Conservation (phyloP, 2,329 filamentous ascomycete species). For the Alternaria sp. region DNA sequence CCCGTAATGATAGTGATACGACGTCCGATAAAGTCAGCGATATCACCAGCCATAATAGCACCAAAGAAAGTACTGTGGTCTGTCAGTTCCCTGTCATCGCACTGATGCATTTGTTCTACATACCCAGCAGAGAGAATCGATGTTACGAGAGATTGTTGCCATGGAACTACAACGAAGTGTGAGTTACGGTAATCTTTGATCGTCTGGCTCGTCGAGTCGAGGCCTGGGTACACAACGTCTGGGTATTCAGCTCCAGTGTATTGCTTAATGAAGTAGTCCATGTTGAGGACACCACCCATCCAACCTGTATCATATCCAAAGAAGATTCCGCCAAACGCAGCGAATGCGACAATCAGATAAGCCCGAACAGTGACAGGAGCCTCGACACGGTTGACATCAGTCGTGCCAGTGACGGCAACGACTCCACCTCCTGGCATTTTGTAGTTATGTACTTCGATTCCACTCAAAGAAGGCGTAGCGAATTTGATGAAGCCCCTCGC, state of each 20-base stretch:
- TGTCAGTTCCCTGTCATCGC: not conserved
- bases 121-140: slow-evolving; percentile 75
- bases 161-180: slow-evolving; percentile 40
- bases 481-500: slow-evolving; percentile 25
- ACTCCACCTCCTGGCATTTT: slow-evolving; percentile 51
- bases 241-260: slow-evolving; percentile 47
- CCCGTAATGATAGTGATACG: slow-evolving; percentile 70
- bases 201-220: slow-evolving; percentile 66
- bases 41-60: slow-evolving; percentile 64
- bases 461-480: slow-evolving; percentile 13
- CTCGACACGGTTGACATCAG: slow-evolving; percentile 65
- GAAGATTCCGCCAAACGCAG: slow-evolving; percentile 64
- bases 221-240: slow-evolving; percentile 51
- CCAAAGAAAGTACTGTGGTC: slow-evolving; percentile 73
- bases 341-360: slow-evolving; percentile 59
- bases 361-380: slow-evolving; percentile 60
- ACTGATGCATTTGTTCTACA: not conserved
- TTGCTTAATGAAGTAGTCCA: slow-evolving; percentile 52
- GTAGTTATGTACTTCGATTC: slow-evolving; percentile 26
- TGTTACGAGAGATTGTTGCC: slow-evolving; percentile 68
- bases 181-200: slow-evolving; percentile 66
- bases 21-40: slow-evolving; percentile 73
- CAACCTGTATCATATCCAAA: slow-evolving; percentile 84
- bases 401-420: slow-evolving; percentile 47
- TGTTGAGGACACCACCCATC: slow-evolving; percentile 72